These are phyloP conservation scores for Zymoseptoria tritici DNA, from an alignment of 2,329 filamentous ascomycete genomes.

Conservation along the genomic window DNA sequence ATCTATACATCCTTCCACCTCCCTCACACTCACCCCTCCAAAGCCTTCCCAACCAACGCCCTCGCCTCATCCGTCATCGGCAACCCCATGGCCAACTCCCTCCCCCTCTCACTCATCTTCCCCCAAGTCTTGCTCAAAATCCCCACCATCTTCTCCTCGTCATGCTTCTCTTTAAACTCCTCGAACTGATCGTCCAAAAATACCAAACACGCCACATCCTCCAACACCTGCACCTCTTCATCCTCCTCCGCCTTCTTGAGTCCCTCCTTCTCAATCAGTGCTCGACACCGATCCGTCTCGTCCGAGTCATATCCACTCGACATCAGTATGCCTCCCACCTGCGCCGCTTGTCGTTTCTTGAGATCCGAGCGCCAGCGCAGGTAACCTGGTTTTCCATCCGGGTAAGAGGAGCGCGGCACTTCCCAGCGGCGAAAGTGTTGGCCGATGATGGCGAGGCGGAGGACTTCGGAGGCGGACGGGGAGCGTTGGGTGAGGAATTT, in stretches of 20 bases:
- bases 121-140: conserved; percentile 68
- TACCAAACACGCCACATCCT: conserved; percentile 80
- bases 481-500: conserved; percentile 57
- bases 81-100: conserved; percentile 58
- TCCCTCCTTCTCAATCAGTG: conserved; percentile 72
- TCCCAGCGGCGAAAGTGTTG: conserved; percentile 86
- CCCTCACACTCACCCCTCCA: conserved; percentile 33
- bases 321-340: conserved; percentile 49
- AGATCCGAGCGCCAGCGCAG: conserved; percentile 70
- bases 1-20: not conserved
- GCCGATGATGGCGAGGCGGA: conserved; percentile 71
- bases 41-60: conserved; percentile 55
- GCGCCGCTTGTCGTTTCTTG: conserved; percentile 62
- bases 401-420: conserved; percentile 64
- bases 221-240: conserved; percentile 64
- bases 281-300: conserved; percentile 56
- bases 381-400: conserved; percentile 68
- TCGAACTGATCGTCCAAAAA: conserved; percentile 85
- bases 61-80: conserved; percentile 56
- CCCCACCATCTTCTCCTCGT: conserved; percentile 68
- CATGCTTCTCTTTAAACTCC: conserved; percentile 63
- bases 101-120: conserved; percentile 62
- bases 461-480: conserved; percentile 55
- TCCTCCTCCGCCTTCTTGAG: conserved; percentile 47
- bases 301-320: conserved; percentile 44